phyloP scores from a whole-genome alignment of 768 basidiomycete species.

The Pholiota microspora region DNA sequence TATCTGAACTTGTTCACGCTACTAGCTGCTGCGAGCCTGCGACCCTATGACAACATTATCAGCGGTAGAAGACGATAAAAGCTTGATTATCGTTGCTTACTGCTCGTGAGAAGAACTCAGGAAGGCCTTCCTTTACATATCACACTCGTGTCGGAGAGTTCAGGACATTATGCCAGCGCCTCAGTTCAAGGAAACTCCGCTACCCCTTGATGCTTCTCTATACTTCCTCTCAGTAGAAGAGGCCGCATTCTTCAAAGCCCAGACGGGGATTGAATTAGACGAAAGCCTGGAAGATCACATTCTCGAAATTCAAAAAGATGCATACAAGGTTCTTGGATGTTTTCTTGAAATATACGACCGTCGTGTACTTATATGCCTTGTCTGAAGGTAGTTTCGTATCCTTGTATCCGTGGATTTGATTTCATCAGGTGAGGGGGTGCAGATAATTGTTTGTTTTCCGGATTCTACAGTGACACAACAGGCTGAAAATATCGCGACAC shows the following conservation, averaged over 20 bases:
- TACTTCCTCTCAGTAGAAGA: background rate
- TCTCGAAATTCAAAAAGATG: background rate
- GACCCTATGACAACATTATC: no score
- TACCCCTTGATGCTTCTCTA: background rate
- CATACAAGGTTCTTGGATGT: background rate
- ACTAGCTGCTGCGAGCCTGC: no score
- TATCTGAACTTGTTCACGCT: no score
- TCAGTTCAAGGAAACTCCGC: background rate
- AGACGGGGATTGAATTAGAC: background rate
- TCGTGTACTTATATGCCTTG: background rate
- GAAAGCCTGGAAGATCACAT: background rate
- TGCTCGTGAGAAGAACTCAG: no score
- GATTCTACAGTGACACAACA: background rate
- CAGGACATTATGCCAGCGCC: background rate
- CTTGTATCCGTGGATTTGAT: conserved; percentile 2
- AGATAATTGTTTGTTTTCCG: background rate
- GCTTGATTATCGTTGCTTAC: no score
- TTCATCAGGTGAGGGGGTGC: background rate
- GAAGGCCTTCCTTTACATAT: no score
- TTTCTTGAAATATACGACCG: background rate
- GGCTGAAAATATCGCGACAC: background rate
- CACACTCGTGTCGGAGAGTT: no score
- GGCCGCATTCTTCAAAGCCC: background rate
- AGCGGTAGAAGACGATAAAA: no score
- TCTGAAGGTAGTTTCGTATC: background rate